Conservation (phyloP, 805 yeast genomes). For the Saturnispora zaruensis region DNA sequence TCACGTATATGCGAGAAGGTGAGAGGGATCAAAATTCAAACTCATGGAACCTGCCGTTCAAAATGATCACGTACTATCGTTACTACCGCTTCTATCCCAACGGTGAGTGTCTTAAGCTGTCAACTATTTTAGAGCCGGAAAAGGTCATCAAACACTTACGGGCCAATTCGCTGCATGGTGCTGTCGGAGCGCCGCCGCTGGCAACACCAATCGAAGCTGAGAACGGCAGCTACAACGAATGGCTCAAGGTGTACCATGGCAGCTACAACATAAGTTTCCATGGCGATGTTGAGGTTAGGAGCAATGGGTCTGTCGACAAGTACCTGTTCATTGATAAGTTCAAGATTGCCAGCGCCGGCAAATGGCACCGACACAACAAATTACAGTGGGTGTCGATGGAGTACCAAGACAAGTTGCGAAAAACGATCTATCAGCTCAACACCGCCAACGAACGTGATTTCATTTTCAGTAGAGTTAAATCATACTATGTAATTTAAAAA, state of each 20-base stretch:
- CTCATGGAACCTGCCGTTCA: conserved; percentile 66
- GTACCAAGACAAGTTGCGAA: conserved; percentile 29
- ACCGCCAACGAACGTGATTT: conserved; percentile 71
- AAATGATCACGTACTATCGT: conserved; percentile 81
- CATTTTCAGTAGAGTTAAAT: conserved; percentile 57
- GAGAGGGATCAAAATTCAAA: conserved; percentile 56
- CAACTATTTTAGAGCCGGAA: conserved; percentile 66
- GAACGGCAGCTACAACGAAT: conserved; percentile 15
- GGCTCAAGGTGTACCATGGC: conserved; percentile 39
- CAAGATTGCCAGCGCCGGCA: conserved; percentile 51
- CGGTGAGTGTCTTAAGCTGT: conserved; percentile 63
- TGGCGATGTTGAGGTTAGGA: conserved; percentile 42
- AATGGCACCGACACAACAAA: conserved; percentile 52
- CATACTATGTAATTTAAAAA: conserved; percentile 6
- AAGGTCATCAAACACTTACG: conserved; percentile 32
- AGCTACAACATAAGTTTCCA: conserved; percentile 50
- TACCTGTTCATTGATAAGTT: conserved; percentile 59
- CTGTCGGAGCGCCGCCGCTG: background rate
- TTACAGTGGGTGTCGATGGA: conserved; percentile 63
- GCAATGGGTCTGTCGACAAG: conserved; percentile 50
- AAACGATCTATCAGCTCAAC: conserved; percentile 32
- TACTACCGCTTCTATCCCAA: conserved; percentile 73
- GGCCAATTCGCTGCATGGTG: background rate
- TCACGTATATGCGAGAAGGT: conserved; percentile 80
- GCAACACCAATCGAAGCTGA: background rate